These are phyloP conservation scores for Tulasnella sp. DNA, from an alignment of 768 basidiomycete species.

Conservation along the genomic window DNA sequence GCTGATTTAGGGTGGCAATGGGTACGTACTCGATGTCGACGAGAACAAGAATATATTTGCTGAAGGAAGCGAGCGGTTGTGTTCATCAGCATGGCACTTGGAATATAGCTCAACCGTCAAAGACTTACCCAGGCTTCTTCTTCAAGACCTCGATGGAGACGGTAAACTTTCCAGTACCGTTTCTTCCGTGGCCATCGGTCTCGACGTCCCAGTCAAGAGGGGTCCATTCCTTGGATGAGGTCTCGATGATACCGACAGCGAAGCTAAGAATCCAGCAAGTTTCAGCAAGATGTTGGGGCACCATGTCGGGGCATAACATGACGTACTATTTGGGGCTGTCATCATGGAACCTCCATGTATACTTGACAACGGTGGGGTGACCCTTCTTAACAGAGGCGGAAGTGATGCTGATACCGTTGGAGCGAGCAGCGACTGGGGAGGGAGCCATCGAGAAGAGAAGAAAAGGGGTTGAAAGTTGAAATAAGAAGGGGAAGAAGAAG, in stretches of 20 bases:
- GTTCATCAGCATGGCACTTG: not conserved
- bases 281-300: not conserved
- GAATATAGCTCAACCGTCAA: not conserved
- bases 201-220: not conserved
- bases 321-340: not conserved
- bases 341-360: slow-evolving; percentile 3
- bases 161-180: not conserved
- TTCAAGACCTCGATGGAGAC: not conserved
- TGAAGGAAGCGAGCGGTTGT: not conserved
- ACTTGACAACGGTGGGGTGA: slow-evolving; percentile 4
- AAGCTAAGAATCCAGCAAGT: not conserved
- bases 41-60: not conserved
- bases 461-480: not conserved
- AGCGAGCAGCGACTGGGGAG: not conserved
- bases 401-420: slow-evolving; percentile 4
- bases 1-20: not conserved
- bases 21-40: not conserved
- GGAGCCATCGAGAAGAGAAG: not conserved
- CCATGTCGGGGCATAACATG: not conserved
- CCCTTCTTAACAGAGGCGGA: not conserved
- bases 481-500: not conserved
- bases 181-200: not conserved
- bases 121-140: not conserved
- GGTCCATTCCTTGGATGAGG: not conserved
- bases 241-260: not conserved